Conservation (phyloP, 2,329 filamentous ascomycete species). For the Dactylellina haptotyla region DNA sequence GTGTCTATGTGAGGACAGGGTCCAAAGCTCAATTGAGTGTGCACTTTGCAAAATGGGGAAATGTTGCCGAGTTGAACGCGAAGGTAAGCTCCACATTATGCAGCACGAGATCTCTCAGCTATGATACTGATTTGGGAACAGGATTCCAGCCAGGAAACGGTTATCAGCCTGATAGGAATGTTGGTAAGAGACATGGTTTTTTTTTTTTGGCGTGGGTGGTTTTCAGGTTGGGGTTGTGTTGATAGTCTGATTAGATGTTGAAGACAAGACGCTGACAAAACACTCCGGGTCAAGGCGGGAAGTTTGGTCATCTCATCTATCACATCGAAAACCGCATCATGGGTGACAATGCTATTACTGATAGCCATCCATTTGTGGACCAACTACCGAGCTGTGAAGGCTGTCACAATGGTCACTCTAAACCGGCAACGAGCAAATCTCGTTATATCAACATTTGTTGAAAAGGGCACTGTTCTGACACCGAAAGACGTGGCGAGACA, state of each 20-base stretch:
- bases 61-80: conserved; percentile 91
- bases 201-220: too few relatives aligned
- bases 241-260: conserved; percentile 24
- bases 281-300: conserved; percentile 67
- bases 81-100: conserved; percentile 60
- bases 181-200: conserved; percentile 65
- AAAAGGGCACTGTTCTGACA: conserved; percentile 66
- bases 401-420: conserved; percentile 82
- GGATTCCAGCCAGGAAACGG: conserved; percentile 94
- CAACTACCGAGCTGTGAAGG: conserved; percentile 85
- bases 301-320: conserved; percentile 82
- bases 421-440: conserved; percentile 88
- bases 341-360: conserved; percentile 75
- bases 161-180: conserved; percentile 89
- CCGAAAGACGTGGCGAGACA: conserved; percentile 72
- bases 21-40: conserved; percentile 90
- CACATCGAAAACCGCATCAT: conserved; percentile 76
- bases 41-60: conserved; percentile 88
- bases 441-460: conserved; percentile 72
- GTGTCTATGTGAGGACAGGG: conserved; percentile 62
- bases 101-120: conserved; percentile 26
- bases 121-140: conserved; percentile 61
- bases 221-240: neutral
- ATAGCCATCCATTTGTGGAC: conserved; percentile 80
- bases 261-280: conserved; percentile 33